Base-by-base conservation (phyloP, 2,329 filamentous ascomycete species). In the Delphinella strobiligena region DNA sequence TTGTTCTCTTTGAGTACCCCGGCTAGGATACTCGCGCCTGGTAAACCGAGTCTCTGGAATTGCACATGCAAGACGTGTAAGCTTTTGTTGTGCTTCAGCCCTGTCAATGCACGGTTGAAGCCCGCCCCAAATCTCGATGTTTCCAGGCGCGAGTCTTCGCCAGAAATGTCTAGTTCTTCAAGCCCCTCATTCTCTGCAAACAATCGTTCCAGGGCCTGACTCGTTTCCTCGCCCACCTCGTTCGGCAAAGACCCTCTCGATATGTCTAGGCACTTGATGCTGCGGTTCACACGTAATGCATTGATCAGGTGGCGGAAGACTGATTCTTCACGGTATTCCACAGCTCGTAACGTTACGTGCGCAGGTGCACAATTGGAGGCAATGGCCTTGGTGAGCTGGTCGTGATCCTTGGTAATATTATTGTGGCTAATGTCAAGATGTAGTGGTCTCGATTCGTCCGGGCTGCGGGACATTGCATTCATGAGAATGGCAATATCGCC, bases 81-180 rank as follows among this genome's bases (percentile, higher is more conserved):
- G 1, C 74, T 69, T 22, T 61, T 71, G 53, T 84, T 84, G 41
- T 68, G 65, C 51, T 77, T 76, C 45, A 84, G 58, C 4, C 79
- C 79, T 14, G 68, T 68, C 42, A 84, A 59, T 14, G 80, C 78
- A 38, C 74, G 65, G 49, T 81, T 82, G 43, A 84, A 67, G 2
- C 79, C 78, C 40, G 78, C 74, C 12, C 80, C 80, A 45, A 83
- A 75, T 36, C 77, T 72, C 3, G 78, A 78, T 3, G 76, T 76
- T 50, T 83, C 80, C n/a, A 84, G 57, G 49, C 80, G 73, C 4
- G 80, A 79, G 47, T 79, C 76, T 50, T 83, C 80, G 7, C 80
- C 80, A 18, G 78, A 82, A 33, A 84, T 78, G 53, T 83, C 75
- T 10, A 84, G 60, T 53, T 77, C 76, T 48, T 78, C 67, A 2